Evolutionary conservation across 768 basidiomycete genomes (phyloP).

Genomic region (Lactifluus subvellereus): DNA sequence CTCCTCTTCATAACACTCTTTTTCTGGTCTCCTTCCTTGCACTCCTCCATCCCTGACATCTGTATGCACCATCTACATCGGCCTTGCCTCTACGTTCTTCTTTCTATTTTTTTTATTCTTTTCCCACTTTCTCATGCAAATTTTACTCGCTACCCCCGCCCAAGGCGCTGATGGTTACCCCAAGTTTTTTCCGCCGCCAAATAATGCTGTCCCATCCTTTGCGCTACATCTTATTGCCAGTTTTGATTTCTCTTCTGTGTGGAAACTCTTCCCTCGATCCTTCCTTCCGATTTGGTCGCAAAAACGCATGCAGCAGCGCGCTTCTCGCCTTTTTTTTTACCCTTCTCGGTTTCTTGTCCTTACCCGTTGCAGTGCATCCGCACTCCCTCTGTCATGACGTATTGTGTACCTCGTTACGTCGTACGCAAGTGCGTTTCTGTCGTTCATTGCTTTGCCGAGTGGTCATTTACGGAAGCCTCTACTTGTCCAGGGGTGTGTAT

Average conservation of each 20-base stretch:
- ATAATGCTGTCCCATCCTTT: neutral
- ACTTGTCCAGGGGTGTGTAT: neutral
- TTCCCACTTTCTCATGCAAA: neutral
- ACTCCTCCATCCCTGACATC: neutral
- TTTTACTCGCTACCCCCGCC: neutral
- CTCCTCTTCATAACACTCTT: neutral
- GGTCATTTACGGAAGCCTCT: neutral
- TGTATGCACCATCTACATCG: slow-evolving; percentile 20
- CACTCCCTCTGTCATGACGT: neutral
- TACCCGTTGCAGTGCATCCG: neutral
- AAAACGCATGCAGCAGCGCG: neutral
- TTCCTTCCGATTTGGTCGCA: neutral
- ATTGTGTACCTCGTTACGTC: neutral
- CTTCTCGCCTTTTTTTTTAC: neutral
- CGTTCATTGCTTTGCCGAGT: neutral
- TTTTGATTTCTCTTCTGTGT: neutral
- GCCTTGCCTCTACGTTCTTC: neutral
- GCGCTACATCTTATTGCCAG: neutral
- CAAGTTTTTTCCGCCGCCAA: neutral
- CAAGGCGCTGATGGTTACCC: slow-evolving; percentile 3
- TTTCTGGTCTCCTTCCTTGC: neutral
- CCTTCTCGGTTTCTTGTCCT: neutral
- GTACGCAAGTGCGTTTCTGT: neutral
- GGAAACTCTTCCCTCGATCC: neutral
- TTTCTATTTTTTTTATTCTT: neutral